Base-by-base conservation (phyloP, 2,329 filamentous ascomycete species). In the Sclerotinia borealis region DNA sequence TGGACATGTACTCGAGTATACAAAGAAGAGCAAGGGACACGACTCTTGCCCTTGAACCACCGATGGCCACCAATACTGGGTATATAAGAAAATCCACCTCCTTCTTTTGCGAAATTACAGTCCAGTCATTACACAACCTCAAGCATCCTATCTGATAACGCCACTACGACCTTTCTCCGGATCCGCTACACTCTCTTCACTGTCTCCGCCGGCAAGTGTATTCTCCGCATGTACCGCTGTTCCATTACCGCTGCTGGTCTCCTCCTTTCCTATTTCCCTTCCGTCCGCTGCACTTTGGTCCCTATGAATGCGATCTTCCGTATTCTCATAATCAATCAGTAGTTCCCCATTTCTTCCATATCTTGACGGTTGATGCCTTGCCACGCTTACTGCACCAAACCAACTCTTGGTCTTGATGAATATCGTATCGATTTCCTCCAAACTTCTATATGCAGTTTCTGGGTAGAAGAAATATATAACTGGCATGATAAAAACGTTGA, bases 381-480 rank as follows among this genome's bases (percentile, higher is more conserved):
- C 60, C 19, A 56, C 41, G 7, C 19, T n/a, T 10, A 62, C 60
- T n/a, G 37, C 51, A 11, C n/a, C 8, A 41, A 58, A 58, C 50
- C 51, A 58, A 39, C 50, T 13, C 6, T 37, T 51, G 1, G 45
- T 45, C 3, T 51, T 37, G 10, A 43, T 22, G 11, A 59, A 63
- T 25, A 63, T 59, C 19, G 25, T 36, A 50, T 63, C 54, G 6
- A 63, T 63, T 22, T 63, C 61, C 43, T 63, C 61, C 61, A 59
- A 15, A 11, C 22, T 43, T 13, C 54, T 43, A 37, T 51, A 50
- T 15, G 52, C 61, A 11, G 82, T 85, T 68, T 85, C 83, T 0
- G 83, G 83, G 56, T 81, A 83, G 67, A 80, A 77, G 64, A 78
- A 76, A 68, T 78, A 80, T 1, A 79, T 70, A 3, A 78, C 68